phyloP scores from a whole-genome alignment of 768 basidiomycete species.

The Pholiota microspora region DNA sequence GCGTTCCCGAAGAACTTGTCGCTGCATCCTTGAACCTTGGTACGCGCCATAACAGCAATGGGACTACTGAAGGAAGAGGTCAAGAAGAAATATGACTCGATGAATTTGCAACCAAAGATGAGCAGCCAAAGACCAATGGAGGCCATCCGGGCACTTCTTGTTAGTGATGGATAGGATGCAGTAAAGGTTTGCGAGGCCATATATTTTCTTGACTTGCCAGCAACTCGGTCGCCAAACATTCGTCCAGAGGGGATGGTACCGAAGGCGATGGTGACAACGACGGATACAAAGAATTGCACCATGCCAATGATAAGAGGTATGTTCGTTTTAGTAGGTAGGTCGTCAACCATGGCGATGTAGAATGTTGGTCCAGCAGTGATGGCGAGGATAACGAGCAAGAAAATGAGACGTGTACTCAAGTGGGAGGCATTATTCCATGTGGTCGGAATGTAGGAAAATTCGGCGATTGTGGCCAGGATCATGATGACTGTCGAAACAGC shows the following conservation, averaged over 20 bases:
- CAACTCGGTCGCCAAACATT: slow-evolving; percentile 98
- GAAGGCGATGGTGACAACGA: slow-evolving; percentile 79
- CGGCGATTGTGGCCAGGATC: slow-evolving; percentile 89
- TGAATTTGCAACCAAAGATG: slow-evolving; percentile 95
- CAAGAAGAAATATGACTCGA: slow-evolving; percentile 97
- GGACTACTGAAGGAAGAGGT: slow-evolving; percentile 96
- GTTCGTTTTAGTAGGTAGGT: slow-evolving; percentile 51
- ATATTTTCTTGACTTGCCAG: slow-evolving; percentile 96
- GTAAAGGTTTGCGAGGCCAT: slow-evolving; percentile 99
- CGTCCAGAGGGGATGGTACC: slow-evolving; percentile 91
- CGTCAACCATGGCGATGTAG: slow-evolving; percentile 87
- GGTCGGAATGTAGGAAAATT: slow-evolving; percentile 96
- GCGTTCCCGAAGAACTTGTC: slow-evolving; percentile 80
- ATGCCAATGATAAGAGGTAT: slow-evolving; percentile 90
- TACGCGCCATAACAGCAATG: slow-evolving; percentile 94
- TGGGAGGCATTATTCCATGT: slow-evolving; percentile 99
- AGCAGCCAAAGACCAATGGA: slow-evolving; percentile 89
- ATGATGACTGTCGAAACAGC: slow-evolving; percentile 92
- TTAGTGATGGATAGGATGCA: slow-evolving; percentile 87
- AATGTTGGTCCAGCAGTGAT: slow-evolving; percentile 92
- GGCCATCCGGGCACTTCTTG: slow-evolving; percentile 70
- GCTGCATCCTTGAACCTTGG: slow-evolving; percentile 85
- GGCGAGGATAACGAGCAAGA: slow-evolving; percentile 88
- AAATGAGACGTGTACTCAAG: slow-evolving; percentile 88
- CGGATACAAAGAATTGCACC: slow-evolving; percentile 91